Percentiles rank a stretch among this genome's conserved stretches.
These are phyloP conservation scores for Aspergillus pseudoterreus DNA, from an alignment of 2,329 filamentous ascomycete species.

Conservation along the genomic window DNA sequence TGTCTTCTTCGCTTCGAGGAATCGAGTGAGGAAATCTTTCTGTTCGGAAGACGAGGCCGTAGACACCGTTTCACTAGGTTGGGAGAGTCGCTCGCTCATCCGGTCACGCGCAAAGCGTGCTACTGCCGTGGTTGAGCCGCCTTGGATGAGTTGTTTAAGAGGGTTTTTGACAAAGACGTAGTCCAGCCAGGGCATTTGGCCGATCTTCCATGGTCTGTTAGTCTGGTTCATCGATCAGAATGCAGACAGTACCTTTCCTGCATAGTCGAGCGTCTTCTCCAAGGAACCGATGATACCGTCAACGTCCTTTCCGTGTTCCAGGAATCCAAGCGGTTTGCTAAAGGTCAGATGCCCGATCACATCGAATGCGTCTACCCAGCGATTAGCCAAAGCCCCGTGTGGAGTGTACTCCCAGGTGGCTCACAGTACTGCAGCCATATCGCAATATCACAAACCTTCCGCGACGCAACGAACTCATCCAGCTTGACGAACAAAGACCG, in stretches of 20 bases:
- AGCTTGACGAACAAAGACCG: background rate
- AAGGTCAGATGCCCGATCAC: constrained; percentile 37
- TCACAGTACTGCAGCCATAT: constrained; percentile 31
- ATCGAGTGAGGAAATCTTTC: constrained; percentile 23
- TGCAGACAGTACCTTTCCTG: constrained; percentile 20
- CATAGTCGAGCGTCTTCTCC: constrained; percentile 25
- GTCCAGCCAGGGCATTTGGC: constrained; percentile 33
- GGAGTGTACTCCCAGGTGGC: too few species aligned
- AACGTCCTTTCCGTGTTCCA: constrained; percentile 30
- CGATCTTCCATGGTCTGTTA: background rate
- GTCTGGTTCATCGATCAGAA: background rate
- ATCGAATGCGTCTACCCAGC: constrained; percentile 26
- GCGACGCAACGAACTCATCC: background rate
- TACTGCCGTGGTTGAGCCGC: constrained; percentile 18
- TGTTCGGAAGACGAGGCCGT: background rate
- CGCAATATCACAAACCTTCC: constrained; percentile 27
- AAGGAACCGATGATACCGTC: constrained; percentile 29
- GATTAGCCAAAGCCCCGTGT: too few species aligned
- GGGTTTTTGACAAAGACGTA: constrained; percentile 33
- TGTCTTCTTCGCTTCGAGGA: constrained; percentile 24
- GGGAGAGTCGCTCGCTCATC: constrained; percentile 16
- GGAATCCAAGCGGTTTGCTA: constrained; percentile 22
- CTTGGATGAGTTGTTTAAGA: constrained; percentile 15
- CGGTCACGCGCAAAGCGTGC: constrained; percentile 20
- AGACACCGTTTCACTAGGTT: background rate